phyloP scores from a whole-genome alignment of 2,329 filamentous ascomycete genomes.

The Penicillium aurantiogriseum region DNA sequence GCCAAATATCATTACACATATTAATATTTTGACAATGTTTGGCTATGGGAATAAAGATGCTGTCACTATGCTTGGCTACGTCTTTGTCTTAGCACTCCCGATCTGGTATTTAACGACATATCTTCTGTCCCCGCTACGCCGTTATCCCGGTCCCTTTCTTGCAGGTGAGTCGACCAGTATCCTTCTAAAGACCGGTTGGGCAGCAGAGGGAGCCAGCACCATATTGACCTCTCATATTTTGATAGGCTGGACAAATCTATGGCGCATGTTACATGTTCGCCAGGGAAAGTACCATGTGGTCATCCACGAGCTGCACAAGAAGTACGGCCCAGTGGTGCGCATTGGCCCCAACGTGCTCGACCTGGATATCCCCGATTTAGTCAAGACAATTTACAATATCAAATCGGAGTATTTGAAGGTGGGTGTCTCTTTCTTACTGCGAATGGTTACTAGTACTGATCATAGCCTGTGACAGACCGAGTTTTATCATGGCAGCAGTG shows the following conservation, averaged over 20 bases:
- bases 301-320: slow-evolving; percentile 37
- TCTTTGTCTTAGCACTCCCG: not conserved
- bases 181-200: not conserved
- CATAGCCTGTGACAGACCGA: slow-evolving; percentile 31
- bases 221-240: not conserved
- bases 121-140: slow-evolving; percentile 17
- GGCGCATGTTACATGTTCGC: slow-evolving; percentile 34
- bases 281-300: slow-evolving; percentile 28
- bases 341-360: slow-evolving; percentile 44
- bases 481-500: slow-evolving; percentile 39
- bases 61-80: not conserved
- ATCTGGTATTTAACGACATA: slow-evolving; percentile 22
- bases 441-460: not conserved
- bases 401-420: slow-evolving; percentile 29
- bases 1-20: not conserved
- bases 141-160: slow-evolving; percentile 22
- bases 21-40: not conserved
- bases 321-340: slow-evolving; percentile 44
- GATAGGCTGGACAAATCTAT: slow-evolving; percentile 39
- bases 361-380: slow-evolving; percentile 39
- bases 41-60: not conserved
- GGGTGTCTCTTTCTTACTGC: not conserved
- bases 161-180: slow-evolving; percentile 16
- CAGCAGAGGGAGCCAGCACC: not conserved
- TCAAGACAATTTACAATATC: slow-evolving; percentile 39